Evolutionary conservation across 495 filamentous ascomycete genomes (phyloP), one percentile per base, ranked within the genome.

Genomic region (Trichoderma orchidacearum): DNA sequence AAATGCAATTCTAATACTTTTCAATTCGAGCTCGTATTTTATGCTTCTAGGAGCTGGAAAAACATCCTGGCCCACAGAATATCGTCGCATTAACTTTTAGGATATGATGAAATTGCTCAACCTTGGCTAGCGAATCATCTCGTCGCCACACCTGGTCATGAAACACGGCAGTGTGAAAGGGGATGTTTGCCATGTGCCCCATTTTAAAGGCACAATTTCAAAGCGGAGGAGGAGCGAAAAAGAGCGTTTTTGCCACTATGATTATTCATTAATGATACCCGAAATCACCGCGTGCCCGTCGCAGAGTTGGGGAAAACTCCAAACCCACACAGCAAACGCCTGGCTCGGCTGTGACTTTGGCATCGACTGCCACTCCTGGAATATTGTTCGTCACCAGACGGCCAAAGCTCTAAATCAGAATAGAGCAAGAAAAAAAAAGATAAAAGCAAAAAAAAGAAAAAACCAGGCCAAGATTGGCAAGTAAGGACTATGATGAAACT

Each of bases 401-500:
- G 30, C 51, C 28, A 31, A n/a, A 30, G 51, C 5, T 30, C 12
- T 13, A 53, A 53, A 53, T 7, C 17, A 30, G 9, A 25, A 9
- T 15, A 0, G 18, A 53, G 17, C 21, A 30, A 53, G 13, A 31
- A 30, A 30, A 53, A 18, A 53, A 30, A 31, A 53, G n/a, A 31
- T 6, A 53, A 53, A 30, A 21, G 35, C n/a, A 17, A 5, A 30
- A 28, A 25, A 7, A 28, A 30, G 53, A 35, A 31, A 31, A 21
- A n/a, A 35, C 13, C 32, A 23, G 13, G 7, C 32, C 60, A 57
- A 5, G 64, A 60, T 29, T 5, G n/a, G n/a, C n/a, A n/a, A n/a
- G n/a, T n/a, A 15, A 52, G 15, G 18, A 53, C 15, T 53, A 30
- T 53, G n/a, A n/a, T n/a, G 51, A 53, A 36, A 75, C 64, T 27